Conservation (phyloP, 352 stramenopile genomes). For the Phytopythium vexans region DNA sequence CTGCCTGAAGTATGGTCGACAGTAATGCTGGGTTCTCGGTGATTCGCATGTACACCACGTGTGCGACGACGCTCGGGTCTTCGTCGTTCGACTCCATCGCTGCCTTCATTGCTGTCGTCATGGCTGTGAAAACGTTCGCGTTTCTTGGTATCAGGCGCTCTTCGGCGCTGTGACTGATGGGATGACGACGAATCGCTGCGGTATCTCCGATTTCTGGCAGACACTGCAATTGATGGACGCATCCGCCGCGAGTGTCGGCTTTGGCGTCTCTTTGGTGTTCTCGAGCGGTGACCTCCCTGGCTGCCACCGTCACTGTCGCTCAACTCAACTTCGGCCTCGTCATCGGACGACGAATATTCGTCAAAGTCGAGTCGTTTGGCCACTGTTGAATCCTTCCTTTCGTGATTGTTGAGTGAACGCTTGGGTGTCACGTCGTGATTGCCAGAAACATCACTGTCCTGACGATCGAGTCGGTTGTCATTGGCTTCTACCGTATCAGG, state of each 20-base stretch:
- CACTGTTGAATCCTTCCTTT: neutral
- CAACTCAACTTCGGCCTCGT: neutral
- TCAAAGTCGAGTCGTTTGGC: constrained; percentile 11
- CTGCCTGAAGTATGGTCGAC: neutral
- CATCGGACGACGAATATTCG: neutral
- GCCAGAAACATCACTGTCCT: neutral
- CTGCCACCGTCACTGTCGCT: no score
- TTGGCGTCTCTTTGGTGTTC: neutral
- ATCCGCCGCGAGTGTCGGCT: neutral
- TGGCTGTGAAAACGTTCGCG: neutral
- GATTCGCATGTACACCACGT: neutral
- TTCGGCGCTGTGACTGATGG: neutral
- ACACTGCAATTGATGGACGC: no score
- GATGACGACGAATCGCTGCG: neutral
- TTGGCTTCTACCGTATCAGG: neutral
- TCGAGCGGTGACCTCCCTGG: neutral
- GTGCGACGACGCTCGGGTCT: neutral
- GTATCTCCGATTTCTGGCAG: no score
- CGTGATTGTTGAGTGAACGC: neutral
- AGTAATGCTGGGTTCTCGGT: neutral
- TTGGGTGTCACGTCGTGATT: no score
- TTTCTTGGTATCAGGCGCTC: neutral
- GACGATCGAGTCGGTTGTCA: neutral
- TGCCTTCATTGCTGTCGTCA: neutral
- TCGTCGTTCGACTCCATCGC: neutral